These are phyloP conservation scores for Filobasidium floriforme DNA, from an alignment of 768 basidiomycete genomes.

Conservation along the genomic window DNA sequence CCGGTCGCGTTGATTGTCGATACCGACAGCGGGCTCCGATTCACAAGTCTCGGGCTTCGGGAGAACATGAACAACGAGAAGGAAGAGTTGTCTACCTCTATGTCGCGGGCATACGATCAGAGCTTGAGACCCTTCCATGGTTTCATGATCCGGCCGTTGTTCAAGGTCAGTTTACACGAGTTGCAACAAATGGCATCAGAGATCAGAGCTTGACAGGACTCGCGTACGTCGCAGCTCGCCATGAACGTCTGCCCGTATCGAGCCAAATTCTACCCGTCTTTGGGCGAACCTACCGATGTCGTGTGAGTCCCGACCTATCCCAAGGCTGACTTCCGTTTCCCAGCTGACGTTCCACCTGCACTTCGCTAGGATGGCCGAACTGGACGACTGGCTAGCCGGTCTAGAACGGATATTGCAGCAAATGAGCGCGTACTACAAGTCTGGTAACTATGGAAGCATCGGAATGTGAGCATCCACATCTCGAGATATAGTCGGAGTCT, in stretches of 20 bases:
- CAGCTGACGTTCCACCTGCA: constrained; percentile 44
- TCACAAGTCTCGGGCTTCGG: constrained; percentile 67
- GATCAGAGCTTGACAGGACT: background rate
- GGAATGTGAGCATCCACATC: background rate
- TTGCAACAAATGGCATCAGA: too few species aligned
- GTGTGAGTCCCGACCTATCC: constrained; percentile 1
- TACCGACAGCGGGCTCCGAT: constrained; percentile 64
- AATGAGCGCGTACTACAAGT: constrained; percentile 49
- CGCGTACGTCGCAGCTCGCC: constrained; percentile 51
- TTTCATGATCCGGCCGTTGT: constrained; percentile 53
- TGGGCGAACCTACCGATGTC: constrained; percentile 42
- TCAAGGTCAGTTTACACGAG: constrained; percentile 49
- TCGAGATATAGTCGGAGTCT: too few species aligned
- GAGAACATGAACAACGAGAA: constrained; percentile 59
- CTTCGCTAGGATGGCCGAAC: constrained; percentile 43
- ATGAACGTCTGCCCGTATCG: constrained; percentile 64
- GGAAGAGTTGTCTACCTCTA: constrained; percentile 64
- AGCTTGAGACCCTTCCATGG: constrained; percentile 76
- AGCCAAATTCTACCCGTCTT: constrained; percentile 55
- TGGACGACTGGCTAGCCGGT: constrained; percentile 53
- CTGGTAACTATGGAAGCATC: constrained; percentile 33
- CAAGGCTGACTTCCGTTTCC: constrained; percentile 32
- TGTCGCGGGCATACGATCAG: constrained; percentile 68
- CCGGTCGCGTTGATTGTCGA: background rate
- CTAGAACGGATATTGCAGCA: constrained; percentile 51